Evolutionary conservation across 208 protist genomes (phyloP).

Genomic region (Wallacemonas sp.): DNA sequence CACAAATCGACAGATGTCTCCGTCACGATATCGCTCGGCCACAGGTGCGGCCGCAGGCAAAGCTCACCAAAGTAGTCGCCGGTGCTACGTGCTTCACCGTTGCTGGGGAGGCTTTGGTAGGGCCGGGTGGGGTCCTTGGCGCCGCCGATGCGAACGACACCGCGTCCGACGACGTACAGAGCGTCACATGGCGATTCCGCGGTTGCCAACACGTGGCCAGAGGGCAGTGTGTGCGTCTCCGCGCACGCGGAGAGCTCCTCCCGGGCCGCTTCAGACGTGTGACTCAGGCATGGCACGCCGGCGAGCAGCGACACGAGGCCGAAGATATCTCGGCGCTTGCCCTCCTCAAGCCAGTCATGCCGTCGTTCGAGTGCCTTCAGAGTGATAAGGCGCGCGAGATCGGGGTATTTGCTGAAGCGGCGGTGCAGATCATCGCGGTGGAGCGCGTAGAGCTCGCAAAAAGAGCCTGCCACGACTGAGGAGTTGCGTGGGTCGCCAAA

Average conservation of each 20-base stretch:
- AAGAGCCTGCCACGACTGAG: conserved; percentile 55
- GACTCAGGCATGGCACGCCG: conserved; percentile 80
- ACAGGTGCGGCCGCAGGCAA: conserved; percentile 74
- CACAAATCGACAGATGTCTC: conserved; percentile 78
- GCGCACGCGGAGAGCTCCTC: conserved; percentile 53
- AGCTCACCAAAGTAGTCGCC: conserved; percentile 81
- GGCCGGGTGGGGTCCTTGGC: conserved; percentile 9
- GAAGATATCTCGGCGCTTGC: conserved; percentile 60
- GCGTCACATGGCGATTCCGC: conserved; percentile 52
- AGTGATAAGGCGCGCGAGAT: conserved; percentile 43
- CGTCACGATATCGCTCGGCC: conserved; percentile 55
- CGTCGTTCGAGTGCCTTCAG: conserved; percentile 55
- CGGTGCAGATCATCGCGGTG: conserved; percentile 54
- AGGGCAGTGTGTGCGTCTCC: conserved; percentile 46
- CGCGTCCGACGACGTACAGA: conserved; percentile 78
- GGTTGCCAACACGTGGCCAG: conserved; percentile 37
- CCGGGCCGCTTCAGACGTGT: conserved; percentile 75
- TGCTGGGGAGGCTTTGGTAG: conserved; percentile 1
- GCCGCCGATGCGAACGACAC: conserved; percentile 39
- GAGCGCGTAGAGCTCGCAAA: conserved; percentile 85
- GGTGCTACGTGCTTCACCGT: conserved; percentile 38
- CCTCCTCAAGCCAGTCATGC: conserved; percentile 66
- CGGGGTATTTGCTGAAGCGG: conserved; percentile 61
- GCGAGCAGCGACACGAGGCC: conserved; percentile 64
- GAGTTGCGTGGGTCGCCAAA: conserved; percentile 80